These are phyloP conservation scores for Aspergillus homomorphus DNA, from an alignment of 495 filamentous ascomycete species.

Conservation along the genomic window DNA sequence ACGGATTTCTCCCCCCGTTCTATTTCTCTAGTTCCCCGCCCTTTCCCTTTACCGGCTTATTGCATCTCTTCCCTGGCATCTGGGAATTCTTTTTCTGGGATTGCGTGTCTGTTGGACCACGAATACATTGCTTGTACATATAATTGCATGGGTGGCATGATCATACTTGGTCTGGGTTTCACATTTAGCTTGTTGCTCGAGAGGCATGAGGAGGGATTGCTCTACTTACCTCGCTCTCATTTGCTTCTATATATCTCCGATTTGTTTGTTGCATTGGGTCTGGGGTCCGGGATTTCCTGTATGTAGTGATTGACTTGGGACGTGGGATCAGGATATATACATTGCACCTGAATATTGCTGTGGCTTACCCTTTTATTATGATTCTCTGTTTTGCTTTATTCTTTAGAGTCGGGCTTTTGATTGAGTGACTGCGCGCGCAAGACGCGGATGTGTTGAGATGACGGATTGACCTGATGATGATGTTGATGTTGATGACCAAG, in stretches of 20 bases:
- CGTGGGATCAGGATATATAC: slow-evolving; percentile 18
- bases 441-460: background rate
- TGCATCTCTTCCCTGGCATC: slow-evolving; percentile 16
- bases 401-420: background rate
- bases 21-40: slow-evolving; percentile 6
- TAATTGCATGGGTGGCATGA: slow-evolving; percentile 29
- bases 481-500: slow-evolving; percentile 3
- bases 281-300: slow-evolving; percentile 19
- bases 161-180: slow-evolving; percentile 15
- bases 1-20: slow-evolving; percentile 10
- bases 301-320: slow-evolving; percentile 15
- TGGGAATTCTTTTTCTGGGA: slow-evolving; percentile 8
- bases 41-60: slow-evolving; percentile 12
- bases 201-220: slow-evolving; percentile 8
- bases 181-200: slow-evolving; percentile 8
- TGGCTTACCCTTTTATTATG: background rate
- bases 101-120: slow-evolving; percentile 8
- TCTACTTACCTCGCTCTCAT: slow-evolving; percentile 5
- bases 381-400: background rate
- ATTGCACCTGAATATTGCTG: slow-evolving; percentile 12
- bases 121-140: slow-evolving; percentile 27
- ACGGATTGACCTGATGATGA: background rate
- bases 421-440: background rate
- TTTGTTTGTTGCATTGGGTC: slow-evolving; percentile 18
- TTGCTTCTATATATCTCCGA: slow-evolving; percentile 22